Conservation (phyloP, 768 basidiomycete species). For the Russula griseocarnosa region DNA sequence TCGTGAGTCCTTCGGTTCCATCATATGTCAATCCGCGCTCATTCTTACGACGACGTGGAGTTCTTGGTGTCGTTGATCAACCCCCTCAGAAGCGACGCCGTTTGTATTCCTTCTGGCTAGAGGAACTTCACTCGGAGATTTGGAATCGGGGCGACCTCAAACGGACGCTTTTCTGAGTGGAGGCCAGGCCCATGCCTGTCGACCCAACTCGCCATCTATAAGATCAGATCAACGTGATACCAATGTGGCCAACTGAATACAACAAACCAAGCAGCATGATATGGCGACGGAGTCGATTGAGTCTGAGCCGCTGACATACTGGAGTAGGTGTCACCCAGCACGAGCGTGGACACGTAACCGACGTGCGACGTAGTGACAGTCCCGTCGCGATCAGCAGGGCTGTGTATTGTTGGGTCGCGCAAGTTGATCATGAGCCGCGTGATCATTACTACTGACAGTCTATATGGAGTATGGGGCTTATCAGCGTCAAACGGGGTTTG, state of each 20-base stretch:
- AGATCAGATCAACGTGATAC: background rate
- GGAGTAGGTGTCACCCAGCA: background rate
- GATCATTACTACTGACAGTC: constrained; percentile 21
- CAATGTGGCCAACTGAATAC: background rate
- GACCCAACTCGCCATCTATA: constrained; percentile 2
- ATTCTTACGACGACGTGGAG: too few species aligned
- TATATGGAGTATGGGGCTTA: background rate
- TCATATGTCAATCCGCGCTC: too few species aligned
- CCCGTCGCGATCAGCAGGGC: background rate
- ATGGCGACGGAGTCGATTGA: background rate
- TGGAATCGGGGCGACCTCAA: too few species aligned
- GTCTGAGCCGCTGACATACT: background rate
- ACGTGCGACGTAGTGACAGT: background rate
- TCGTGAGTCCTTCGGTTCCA: too few species aligned
- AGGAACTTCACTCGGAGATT: too few species aligned
- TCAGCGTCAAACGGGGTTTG: background rate
- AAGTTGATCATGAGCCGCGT: constrained; percentile 25
- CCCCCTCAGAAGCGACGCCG: too few species aligned
- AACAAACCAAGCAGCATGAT: background rate
- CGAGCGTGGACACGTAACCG: constrained; percentile 11
- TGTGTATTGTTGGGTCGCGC: constrained; percentile 14
- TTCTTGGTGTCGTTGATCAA: too few species aligned
- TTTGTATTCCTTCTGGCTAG: too few species aligned
- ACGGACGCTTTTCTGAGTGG: too few species aligned
- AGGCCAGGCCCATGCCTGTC: too few species aligned